phyloP scores from a whole-genome alignment of 1,139 yeast genomes.

The Yamadazyma atmosphaerica region DNA sequence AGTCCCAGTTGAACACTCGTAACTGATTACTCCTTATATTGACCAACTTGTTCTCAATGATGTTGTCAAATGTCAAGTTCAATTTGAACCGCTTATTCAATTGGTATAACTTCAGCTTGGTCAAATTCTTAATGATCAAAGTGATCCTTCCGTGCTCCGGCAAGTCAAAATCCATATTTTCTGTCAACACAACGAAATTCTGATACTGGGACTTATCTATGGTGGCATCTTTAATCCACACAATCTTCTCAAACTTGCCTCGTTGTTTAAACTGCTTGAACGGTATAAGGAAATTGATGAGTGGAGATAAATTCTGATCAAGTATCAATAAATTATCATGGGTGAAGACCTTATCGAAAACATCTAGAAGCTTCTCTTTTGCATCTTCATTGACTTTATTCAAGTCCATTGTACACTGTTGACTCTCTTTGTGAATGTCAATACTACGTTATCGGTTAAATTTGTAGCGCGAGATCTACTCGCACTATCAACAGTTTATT shows the following conservation, averaged over 20 bases:
- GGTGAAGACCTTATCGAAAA: slow-evolving; percentile 29
- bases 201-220: slow-evolving; percentile 16
- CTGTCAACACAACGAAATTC: slow-evolving; percentile 39
- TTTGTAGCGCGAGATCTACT: too few species aligned
- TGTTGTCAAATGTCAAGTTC: slow-evolving; percentile 21
- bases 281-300: slow-evolving; percentile 60
- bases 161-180: slow-evolving; percentile 9
- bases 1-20: slow-evolving; percentile 34
- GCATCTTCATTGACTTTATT: slow-evolving; percentile 20
- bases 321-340: slow-evolving; percentile 50
- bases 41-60: slow-evolving; percentile 12
- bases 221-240: slow-evolving; percentile 51
- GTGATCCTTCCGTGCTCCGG: slow-evolving; percentile 19
- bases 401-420: slow-evolving; percentile 5
- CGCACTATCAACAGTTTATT: too few species aligned
- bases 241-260: slow-evolving; percentile 58
- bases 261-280: slow-evolving; percentile 56
- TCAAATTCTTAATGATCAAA: slow-evolving; percentile 33
- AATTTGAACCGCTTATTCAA: slow-evolving; percentile 26
- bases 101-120: slow-evolving; percentile 28
- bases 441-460: too few species aligned
- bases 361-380: slow-evolving; percentile 22
- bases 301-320: slow-evolving; percentile 54
- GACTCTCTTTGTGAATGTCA: neutral
- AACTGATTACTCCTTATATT: slow-evolving; percentile 17